Evolutionary conservation across 1,284 basidiomycete species (phyloP), one percentile per base, ranked within the genome.

Genomic region (Melampsora americana): DNA sequence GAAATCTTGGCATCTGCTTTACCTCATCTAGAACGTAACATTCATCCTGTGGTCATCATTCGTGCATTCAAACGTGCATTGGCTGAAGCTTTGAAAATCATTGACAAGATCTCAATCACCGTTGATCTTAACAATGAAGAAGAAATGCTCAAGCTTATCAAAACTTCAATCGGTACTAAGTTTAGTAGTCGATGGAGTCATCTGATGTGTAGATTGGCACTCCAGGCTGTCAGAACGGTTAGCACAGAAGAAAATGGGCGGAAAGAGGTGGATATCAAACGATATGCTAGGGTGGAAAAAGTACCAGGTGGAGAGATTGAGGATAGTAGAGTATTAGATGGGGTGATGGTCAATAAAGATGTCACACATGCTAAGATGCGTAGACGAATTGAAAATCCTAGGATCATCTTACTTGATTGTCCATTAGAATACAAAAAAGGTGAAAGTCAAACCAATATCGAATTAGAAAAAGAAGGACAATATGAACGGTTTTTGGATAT

Each of bases 361-460:
- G 92, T 99, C 80, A 97, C 95, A 0, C 96, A 99, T 84, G 95
- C 95, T 32, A 91, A 93, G 82, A 99, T 98, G 95, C 87, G 95
- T 77, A 85, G 95, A 78, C 86, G 93, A 79, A 99, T 98, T 83
- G 88, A 87, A 79, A 92, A 93, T 80, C 96, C 95, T 5, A 85
- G 95, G 28, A 92, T 98, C 78, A 85, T 98, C 42, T 85, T 99
- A 65, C 86, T 99, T 74, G 95, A 99, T 84, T 99, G 95, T 84
- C 93, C 95, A 20, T 85, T 98, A 75, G 96, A 99, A 85, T 98
- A 99, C 86, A 99, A 98, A 86, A 99, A 98, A 87, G 95, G 95
- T 61, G 96, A 99, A 86, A 90, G 88, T 78, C 95, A 99, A 85
- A 99, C 96, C 78, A 97, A 98, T 84, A 99, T 99, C 86, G 95